Conservation (phyloP, 768 basidiomycete genomes). For the Infundibulicybe gibba region DNA sequence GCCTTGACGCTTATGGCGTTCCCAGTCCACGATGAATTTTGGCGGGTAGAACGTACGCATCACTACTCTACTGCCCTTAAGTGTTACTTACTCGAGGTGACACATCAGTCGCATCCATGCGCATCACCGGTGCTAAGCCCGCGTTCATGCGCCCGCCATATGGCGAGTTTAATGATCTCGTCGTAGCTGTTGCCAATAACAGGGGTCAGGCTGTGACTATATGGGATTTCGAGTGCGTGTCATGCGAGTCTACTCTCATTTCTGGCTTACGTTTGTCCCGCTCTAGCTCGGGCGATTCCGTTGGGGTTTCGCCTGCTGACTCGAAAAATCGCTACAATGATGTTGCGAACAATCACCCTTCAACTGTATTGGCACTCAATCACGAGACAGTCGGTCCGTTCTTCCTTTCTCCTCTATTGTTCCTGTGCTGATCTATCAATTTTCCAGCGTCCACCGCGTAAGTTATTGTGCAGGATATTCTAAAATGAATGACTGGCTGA, state of each 20-base stretch:
- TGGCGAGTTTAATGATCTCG: constrained; percentile 18
- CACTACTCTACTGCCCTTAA: background rate
- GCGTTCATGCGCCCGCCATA: constrained; percentile 45
- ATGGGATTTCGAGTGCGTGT: constrained; percentile 34
- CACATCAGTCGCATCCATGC: constrained; percentile 33
- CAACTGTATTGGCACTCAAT: constrained; percentile 4
- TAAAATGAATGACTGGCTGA: background rate
- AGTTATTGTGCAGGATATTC: constrained; percentile 1
- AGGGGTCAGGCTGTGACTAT: constrained; percentile 19
- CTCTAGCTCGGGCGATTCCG: background rate
- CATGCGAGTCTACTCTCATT: background rate
- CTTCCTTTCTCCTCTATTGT: constrained; percentile 3
- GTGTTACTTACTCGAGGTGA: background rate
- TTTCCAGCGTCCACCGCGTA: constrained; percentile 20
- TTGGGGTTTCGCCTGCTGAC: background rate
- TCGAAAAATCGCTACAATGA: constrained; percentile 2
- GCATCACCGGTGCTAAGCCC: constrained; percentile 37
- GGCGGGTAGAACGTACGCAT: constrained; percentile 36
- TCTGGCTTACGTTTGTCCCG: background rate
- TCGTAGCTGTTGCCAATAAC: constrained; percentile 10
- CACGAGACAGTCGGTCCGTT: constrained; percentile 4
- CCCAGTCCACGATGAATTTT: constrained; percentile 43
- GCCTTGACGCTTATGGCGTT: background rate
- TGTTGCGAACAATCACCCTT: background rate
- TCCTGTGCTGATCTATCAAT: background rate